Base-by-base conservation (phyloP, 192 early-diverging fungal genomes). In the Coemansia sp. region DNA sequence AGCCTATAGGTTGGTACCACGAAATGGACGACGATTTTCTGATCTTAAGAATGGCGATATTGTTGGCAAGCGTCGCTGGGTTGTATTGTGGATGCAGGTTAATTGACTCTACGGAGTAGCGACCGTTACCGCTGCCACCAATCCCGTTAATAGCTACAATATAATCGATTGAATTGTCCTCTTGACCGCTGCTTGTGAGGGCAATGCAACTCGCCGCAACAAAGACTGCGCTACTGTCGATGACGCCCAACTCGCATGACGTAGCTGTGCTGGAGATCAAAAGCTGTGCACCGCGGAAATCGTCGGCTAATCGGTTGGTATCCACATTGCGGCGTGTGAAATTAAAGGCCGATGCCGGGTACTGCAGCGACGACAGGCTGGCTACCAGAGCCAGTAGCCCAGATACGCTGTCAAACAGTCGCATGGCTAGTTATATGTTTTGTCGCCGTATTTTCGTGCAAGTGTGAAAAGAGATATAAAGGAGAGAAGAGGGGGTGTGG, bases 211-310 rank as follows among this genome's bases (percentile, higher is more conserved):
- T 81, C 21, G 78, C 78, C 7, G 78, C 67, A 30, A 72, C 44
- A 61, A 73, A 73, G 14, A 61, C 78, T 0, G 63, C 21, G 40
- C 44, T 62, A 19, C 64, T 68, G 65, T 76, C 71, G 33, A 81
- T 69, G 14, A 81, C 64, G 11, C 70, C 78, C 57, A 81, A 42
- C 52, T 81, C 78, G 68, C 78, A 81, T n/a, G 78, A 76, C 21
- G 78, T 81, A 19, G 75, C 74, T 16, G 64, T 49, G 33, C 62
- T 66, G 35, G 57, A 60, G 8, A 73, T 64, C 8, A 81, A 58
- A 38, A 81, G 64, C 23, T 73, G 63, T 17, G 74, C 74, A 21
- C 79, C 68, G 2, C 71, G 74, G 57, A 53, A 73, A 32, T 69
- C 33, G 47, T 32, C 69, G 4, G 57, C 30, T 16, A 74, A 37